Percentiles rank a stretch among this genome's conserved stretches.
Conservation (phyloP, 1,284 basidiomycete species). For the Pseudomicrostroma phylloplanum region DNA sequence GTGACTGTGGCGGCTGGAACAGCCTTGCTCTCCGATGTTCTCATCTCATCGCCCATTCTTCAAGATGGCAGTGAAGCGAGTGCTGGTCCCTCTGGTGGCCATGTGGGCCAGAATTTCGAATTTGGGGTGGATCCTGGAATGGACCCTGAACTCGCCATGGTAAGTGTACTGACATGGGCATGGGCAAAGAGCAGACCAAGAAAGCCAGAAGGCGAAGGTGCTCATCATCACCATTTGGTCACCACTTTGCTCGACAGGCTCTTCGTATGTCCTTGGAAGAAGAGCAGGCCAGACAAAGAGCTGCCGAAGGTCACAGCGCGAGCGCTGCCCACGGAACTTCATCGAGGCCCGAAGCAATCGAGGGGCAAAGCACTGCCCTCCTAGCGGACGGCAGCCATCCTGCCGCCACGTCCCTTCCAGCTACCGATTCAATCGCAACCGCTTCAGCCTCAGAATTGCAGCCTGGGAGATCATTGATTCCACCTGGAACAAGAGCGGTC, state of each 20-base stretch:
- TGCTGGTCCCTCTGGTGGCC: constrained; percentile 52
- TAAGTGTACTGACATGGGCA: constrained; percentile 52
- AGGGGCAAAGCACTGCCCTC: too few relatives aligned
- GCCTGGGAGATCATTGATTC: constrained; percentile 38
- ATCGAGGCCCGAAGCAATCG: too few relatives aligned
- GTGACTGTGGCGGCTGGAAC: constrained; percentile 69
- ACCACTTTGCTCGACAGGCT: constrained; percentile 59
- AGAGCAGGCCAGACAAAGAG: constrained; percentile 72
- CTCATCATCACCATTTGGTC: constrained; percentile 14
- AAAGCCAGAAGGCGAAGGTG: constrained; percentile 3
- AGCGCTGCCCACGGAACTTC: too few relatives aligned
- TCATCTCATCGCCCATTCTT: constrained; percentile 75
- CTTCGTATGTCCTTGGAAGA: constrained; percentile 97
- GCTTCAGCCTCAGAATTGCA: constrained; percentile 18
- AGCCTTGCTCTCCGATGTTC: constrained; percentile 72
- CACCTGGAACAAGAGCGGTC: constrained; percentile 36
- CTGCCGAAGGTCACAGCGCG: constrained; percentile 21
- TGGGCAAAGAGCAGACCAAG: background rate
- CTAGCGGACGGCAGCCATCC: too few relatives aligned
- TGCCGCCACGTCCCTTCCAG: background rate
- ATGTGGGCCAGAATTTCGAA: constrained; percentile 55
- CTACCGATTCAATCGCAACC: constrained; percentile 19
- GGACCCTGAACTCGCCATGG: constrained; percentile 96
- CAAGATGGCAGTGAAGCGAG: constrained; percentile 66
- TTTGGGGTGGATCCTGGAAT: constrained; percentile 89